Base-by-base conservation (phyloP, 2,329 filamentous ascomycete species). In the Fusarium setosum region DNA sequence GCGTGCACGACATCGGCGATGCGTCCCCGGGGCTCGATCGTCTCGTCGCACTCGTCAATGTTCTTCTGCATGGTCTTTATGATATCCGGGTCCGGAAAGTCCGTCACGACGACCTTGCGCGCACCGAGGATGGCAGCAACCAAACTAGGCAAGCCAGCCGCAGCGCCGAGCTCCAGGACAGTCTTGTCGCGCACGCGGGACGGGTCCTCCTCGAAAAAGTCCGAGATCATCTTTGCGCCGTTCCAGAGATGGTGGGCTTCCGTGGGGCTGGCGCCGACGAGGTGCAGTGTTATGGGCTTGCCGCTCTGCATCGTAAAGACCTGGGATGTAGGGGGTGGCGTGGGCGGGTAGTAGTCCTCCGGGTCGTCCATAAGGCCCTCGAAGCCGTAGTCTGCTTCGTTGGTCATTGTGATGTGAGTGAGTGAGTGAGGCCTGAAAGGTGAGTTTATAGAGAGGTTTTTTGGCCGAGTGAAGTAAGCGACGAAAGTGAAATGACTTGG, bases 191-290 rank as follows among this genome's bases (percentile, higher is more conserved):
- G 73, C n/a, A 97, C 84, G 5, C 92, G 83, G 9, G 77, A 72
- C n/a, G 88, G 84, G 65, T 88, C 83, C 38, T 86, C 80, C 78
- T 97, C 93, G 58, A 97, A 88, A 78, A 94, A 94, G 68, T 88
- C 83, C 15, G 94, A 88, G 47, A 95, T 86, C 35, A 92, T 88
- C 63, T 92, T 90, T 61, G 91, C 90, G 61, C 93, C 94, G 77
- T 97, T 96, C 95, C 95, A 98, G 26, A 97, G 86, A 67, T 92
- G 86, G 78, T 97, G 93, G 15, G 93, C 94, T 87, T 96, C 97
- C 13, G 96, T 86, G 21, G 94, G 92, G 81, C 92, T 95, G 77
- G 92, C 90, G 61, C 94, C 94, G 41, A 97, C 92, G 80, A 97
- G 87, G 71, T 92, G 88, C 65, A 97, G 86, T 49, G 82, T 87